Conservation (phyloP, 805 yeast genomes). For the Saccharomycopsis fodiens region DNA sequence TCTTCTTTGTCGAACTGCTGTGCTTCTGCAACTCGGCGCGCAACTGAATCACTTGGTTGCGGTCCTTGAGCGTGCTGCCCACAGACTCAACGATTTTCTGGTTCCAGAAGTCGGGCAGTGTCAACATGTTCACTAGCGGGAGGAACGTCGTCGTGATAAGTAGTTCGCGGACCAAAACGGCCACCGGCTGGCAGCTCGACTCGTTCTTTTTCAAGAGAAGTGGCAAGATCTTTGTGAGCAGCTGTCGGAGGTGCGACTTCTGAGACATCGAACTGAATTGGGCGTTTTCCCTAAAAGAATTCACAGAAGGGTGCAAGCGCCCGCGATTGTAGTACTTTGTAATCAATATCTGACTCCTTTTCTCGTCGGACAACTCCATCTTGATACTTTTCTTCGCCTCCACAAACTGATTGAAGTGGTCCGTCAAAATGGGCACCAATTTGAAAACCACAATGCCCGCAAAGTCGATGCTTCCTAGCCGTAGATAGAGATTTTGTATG, state of each 20-base stretch:
- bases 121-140: conserved; percentile 43
- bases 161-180: conserved; percentile 52
- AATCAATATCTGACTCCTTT: conserved; percentile 31
- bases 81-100: conserved; percentile 49
- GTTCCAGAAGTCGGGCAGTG: conserved; percentile 77
- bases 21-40: conserved; percentile 66
- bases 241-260: conserved; percentile 41
- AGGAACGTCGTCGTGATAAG: conserved; percentile 48
- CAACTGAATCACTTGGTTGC: conserved; percentile 65
- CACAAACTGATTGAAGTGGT: conserved; percentile 50
- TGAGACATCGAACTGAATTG: conserved; percentile 28
- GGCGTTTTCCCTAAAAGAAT: conserved; percentile 18
- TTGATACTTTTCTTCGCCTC: conserved; percentile 29
- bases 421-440: conserved; percentile 57
- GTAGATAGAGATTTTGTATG: conserved; percentile 33
- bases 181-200: conserved; percentile 38
- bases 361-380: conserved; percentile 21
- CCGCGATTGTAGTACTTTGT: conserved; percentile 43
- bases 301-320: conserved; percentile 46
- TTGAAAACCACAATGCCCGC: conserved; percentile 50
- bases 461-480: conserved; percentile 41
- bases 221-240: conserved; percentile 39
- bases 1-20: conserved; percentile 26
- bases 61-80: conserved; percentile 60
- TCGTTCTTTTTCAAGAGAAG: conserved; percentile 39